These are phyloP conservation scores for Capsicum baccatum DNA, from an alignment of 257 asterid species.

Conservation along the genomic window DNA sequence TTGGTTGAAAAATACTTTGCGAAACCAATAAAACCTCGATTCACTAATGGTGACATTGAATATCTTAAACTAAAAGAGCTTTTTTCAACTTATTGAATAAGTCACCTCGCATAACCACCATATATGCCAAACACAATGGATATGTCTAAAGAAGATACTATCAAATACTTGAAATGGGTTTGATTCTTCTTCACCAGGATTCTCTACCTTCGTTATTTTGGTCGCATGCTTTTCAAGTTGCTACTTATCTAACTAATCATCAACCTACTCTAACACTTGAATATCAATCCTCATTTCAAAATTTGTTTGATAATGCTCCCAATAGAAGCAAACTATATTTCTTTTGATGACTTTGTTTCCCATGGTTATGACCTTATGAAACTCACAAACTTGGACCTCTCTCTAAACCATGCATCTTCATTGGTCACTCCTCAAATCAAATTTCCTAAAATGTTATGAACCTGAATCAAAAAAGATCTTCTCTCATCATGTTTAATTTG, in stretches of 20 bases:
- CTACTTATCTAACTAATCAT: constrained; percentile 15
- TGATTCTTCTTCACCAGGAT: neutral
- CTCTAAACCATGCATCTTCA: neutral
- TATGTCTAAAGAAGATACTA: neutral
- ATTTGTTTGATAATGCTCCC: neutral
- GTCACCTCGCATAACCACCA: constrained; percentile 15
- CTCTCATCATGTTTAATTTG: constrained; percentile 30
- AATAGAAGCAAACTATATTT: constrained; percentile 14
- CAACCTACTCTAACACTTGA: neutral
- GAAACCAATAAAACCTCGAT: neutral
- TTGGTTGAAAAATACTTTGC: constrained; percentile 9
- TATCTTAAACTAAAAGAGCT: neutral
- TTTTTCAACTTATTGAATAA: neutral
- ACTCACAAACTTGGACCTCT: neutral
- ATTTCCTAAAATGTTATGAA: constrained; percentile 25
- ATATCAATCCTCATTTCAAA: neutral
- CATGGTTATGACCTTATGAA: constrained; percentile 27
- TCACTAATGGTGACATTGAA: constrained; percentile 16
- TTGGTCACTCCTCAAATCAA: constrained; percentile 24
- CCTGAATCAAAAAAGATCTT: neutral
- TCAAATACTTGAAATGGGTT: constrained; percentile 29
- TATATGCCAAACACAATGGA: constrained; percentile 28
- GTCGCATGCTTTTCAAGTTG: neutral
- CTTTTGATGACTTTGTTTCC: constrained; percentile 31
- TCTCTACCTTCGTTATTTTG: neutral